phyloP scores from a whole-genome alignment of 495 filamentous ascomycete genomes.

The Geopyxis carbonaria region DNA sequence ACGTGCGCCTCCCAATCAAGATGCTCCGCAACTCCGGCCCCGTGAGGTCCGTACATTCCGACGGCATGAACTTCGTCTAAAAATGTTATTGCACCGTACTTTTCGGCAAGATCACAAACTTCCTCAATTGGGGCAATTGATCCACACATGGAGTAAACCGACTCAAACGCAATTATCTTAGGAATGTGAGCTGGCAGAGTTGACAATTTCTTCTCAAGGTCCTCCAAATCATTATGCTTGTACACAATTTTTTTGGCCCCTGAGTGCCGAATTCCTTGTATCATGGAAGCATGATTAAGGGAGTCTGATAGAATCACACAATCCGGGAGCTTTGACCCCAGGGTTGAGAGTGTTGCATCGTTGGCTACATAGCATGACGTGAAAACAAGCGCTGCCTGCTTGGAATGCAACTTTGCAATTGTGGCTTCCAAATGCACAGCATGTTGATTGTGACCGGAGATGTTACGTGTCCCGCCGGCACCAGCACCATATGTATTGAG shows the following conservation, averaged over 20 bases:
- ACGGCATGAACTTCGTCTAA: constrained; percentile 97
- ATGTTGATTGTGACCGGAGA: constrained; percentile 93
- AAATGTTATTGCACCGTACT: constrained; percentile 95
- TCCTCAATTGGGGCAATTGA: constrained; percentile 86
- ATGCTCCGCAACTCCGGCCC: constrained; percentile 92
- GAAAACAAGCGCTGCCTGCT: constrained; percentile 83
- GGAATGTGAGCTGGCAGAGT: constrained; percentile 65
- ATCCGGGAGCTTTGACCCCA: constrained; percentile 86
- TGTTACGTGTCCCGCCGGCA: constrained; percentile 89
- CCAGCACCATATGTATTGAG: constrained; percentile 92
- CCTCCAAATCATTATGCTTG: constrained; percentile 85
- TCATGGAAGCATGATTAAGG: constrained; percentile 97
- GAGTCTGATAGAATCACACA: constrained; percentile 93
- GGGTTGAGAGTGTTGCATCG: constrained; percentile 86
- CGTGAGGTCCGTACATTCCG: constrained; percentile 95
- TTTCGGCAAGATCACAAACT: constrained; percentile 89
- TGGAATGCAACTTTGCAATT: constrained; percentile 70
- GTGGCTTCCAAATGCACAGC: constrained; percentile 70
- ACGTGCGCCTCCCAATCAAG: constrained; percentile 73
- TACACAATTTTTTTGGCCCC: constrained; percentile 93
- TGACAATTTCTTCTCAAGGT: constrained; percentile 80
- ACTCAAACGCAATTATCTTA: constrained; percentile 97
- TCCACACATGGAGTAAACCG: constrained; percentile 97
- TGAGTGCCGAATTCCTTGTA: constrained; percentile 94
- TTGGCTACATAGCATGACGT: constrained; percentile 96